These are phyloP conservation scores for Blastomyces silverae DNA, from an alignment of 2,329 filamentous ascomycete species.

Conservation along the genomic window DNA sequence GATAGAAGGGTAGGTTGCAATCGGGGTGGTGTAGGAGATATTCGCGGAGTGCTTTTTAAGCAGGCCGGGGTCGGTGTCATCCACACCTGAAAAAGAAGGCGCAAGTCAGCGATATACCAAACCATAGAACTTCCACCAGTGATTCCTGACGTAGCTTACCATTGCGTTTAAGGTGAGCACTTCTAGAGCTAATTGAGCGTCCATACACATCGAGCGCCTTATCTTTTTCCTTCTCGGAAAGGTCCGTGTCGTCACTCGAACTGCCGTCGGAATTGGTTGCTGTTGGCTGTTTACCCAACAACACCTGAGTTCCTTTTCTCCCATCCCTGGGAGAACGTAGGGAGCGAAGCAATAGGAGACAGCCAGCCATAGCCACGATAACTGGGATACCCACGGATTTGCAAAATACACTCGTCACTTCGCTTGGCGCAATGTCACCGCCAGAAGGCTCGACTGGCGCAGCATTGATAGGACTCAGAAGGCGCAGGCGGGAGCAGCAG, in stretches of 20 bases:
- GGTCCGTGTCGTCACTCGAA: background rate
- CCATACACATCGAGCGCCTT: conserved; percentile 10
- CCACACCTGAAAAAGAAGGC: conserved; percentile 2
- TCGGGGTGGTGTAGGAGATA: conserved; percentile 63
- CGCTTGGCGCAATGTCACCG: background rate
- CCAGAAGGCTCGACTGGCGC: background rate
- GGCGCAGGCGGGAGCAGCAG: background rate
- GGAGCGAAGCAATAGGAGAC: background rate
- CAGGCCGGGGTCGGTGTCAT: conserved; percentile 64
- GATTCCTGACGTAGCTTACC: background rate
- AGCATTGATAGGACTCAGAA: conserved; percentile 1
- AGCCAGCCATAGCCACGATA: conserved; percentile 1
- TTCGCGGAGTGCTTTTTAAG: conserved; percentile 68
- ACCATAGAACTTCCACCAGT: background rate
- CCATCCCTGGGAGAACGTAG: background rate
- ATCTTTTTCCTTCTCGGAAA: background rate
- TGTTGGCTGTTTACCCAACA: background rate
- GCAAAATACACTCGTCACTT: background rate
- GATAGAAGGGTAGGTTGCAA: conserved; percentile 64
- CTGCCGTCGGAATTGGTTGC: background rate
- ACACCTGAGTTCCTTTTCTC: background rate
- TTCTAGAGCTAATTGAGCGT: conserved; percentile 3
- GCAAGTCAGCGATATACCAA: background rate
- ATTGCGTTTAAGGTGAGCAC: conserved; percentile 11
- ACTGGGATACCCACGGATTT: background rate